Conservation (phyloP, 345 rosid species). For the Boechera divaricarpa region DNA sequence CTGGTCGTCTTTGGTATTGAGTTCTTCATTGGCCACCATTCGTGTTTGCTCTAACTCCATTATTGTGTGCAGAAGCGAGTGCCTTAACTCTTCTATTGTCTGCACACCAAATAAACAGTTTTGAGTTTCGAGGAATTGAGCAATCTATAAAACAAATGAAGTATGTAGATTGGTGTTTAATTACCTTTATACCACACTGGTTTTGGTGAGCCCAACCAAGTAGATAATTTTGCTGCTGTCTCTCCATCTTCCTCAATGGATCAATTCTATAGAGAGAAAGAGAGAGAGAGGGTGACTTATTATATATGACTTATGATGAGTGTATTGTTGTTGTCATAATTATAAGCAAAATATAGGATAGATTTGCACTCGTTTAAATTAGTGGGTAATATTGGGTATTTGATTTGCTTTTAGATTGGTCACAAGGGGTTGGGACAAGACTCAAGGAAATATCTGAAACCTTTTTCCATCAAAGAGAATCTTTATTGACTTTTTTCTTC, state of each 20-base stretch:
- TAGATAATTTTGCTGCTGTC: constrained; percentile 58
- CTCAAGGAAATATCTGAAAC: constrained; percentile 53
- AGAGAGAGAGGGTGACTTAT: constrained; percentile 2
- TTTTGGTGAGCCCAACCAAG: constrained; percentile 61
- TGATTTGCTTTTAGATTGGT: constrained; percentile 16
- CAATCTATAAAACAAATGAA: background rate
- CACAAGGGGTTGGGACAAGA: constrained; percentile 47
- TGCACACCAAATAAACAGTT: constrained; percentile 41
- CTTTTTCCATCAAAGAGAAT: constrained; percentile 27
- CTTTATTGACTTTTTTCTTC: constrained; percentile 38
- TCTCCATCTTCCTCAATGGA: constrained; percentile 60
- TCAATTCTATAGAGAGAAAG: constrained; percentile 7
- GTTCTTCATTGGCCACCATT: constrained; percentile 70
- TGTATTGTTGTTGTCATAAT: constrained; percentile 43
- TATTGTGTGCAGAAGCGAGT: constrained; percentile 65
- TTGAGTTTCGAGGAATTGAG: background rate
- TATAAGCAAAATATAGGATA: constrained; percentile 29
- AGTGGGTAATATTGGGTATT: background rate
- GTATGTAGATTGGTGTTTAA: constrained; percentile 31
- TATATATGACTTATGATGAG: constrained; percentile 44
- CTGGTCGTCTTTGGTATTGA: constrained; percentile 72
- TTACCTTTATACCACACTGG: constrained; percentile 63
- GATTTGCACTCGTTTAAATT: constrained; percentile 20
- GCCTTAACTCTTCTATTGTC: constrained; percentile 76
- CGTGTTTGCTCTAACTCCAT: constrained; percentile 88